Conservation (phyloP, 495 filamentous ascomycete genomes). For the Bathelium albidoporum region DNA sequence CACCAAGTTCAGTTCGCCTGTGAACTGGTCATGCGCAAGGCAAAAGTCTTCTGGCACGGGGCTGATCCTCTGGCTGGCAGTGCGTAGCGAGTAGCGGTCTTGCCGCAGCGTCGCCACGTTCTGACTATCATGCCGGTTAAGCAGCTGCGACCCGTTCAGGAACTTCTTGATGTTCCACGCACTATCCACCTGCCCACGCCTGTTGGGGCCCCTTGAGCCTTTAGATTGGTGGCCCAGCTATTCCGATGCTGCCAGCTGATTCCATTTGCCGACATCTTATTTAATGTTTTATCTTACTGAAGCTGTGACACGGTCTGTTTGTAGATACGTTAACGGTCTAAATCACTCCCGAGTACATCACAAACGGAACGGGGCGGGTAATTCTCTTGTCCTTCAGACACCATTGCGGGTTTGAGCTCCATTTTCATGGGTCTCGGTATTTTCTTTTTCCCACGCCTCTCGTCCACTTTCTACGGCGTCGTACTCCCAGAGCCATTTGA, state of each 20-base stretch:
- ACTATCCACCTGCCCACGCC: not conserved
- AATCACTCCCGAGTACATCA: not conserved
- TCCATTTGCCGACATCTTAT: no score
- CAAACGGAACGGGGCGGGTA: not conserved
- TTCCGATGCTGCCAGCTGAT: no score
- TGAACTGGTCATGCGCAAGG: conserved; percentile 16
- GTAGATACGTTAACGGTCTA: not conserved
- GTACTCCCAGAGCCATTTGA: not conserved
- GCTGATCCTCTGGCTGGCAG: conserved; percentile 22
- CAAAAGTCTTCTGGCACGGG: conserved; percentile 21
- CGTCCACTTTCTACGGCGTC: not conserved
- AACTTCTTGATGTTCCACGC: not conserved
- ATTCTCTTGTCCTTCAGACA: not conserved
- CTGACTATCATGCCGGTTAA: not conserved
- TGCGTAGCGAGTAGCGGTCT: conserved; percentile 24
- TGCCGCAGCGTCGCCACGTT: conserved; percentile 6
- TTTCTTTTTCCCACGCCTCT: not conserved
- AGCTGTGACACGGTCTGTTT: not conserved
- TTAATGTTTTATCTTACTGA: no score
- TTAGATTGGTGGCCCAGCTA: no score
- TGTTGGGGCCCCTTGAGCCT: no score
- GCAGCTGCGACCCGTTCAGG: not conserved
- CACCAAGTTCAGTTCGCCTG: conserved; percentile 17
- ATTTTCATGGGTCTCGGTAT: not conserved
- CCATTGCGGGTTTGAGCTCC: not conserved